Conservation (phyloP, 2,329 filamentous ascomycete species). For the Ascochyta koolunga region DNA sequence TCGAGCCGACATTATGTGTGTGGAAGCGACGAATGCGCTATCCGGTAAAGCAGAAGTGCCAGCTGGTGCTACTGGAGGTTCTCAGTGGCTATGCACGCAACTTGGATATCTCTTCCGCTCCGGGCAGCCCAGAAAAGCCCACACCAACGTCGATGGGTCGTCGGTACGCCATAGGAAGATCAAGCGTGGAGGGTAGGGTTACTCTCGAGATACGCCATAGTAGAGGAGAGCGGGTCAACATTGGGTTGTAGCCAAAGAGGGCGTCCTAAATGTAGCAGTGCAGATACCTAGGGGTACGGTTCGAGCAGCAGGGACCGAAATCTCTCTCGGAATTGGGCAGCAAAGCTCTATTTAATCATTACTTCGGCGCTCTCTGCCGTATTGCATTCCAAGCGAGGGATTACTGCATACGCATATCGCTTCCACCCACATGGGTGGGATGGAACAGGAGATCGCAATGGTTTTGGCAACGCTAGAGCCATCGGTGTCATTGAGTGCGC, state of each 20-base stretch:
- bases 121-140: too few species aligned
- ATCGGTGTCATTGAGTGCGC: too few species aligned
- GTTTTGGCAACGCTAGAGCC: neutral
- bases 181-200: neutral
- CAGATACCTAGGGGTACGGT: neutral
- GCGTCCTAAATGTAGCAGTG: neutral
- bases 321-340: neutral
- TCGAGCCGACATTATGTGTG: too few species aligned
- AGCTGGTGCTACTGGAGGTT: too few species aligned
- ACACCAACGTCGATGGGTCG: too few species aligned
- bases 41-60: too few species aligned
- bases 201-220: neutral
- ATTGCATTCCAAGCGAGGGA: neutral
- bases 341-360: neutral
- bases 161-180: too few species aligned
- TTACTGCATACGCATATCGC: neutral
- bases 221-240: neutral
- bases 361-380: neutral
- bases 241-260: neutral
- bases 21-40: too few species aligned
- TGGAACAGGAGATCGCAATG: neutral
- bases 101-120: too few species aligned
- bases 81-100: too few species aligned
- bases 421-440: neutral
- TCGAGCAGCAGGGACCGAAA: neutral